Conservation (phyloP, 345 rosid genomes). For the Pistacia integerrima region DNA sequence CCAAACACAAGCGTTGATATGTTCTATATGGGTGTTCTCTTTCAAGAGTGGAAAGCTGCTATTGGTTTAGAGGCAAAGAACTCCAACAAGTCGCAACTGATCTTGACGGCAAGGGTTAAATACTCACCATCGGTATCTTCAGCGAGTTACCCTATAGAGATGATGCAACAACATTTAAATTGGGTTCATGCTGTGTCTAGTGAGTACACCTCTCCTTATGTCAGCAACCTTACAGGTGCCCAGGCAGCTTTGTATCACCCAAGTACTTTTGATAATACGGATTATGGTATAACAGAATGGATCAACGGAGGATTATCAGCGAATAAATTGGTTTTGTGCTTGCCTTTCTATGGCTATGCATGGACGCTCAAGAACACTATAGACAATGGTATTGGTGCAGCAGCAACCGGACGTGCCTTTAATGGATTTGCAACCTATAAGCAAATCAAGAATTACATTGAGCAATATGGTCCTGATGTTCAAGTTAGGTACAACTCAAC, state of each 20-base stretch:
- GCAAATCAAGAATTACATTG: constrained; percentile 17
- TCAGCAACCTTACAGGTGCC: background rate
- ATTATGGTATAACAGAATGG: constrained; percentile 12
- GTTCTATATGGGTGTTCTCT: background rate
- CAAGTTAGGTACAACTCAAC: constrained; percentile 29
- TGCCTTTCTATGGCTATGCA: constrained; percentile 15
- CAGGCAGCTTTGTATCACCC: constrained; percentile 31
- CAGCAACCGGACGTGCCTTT: constrained; percentile 14
- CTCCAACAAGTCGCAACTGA: constrained; percentile 8
- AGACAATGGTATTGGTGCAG: constrained; percentile 10
- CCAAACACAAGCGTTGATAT: background rate
- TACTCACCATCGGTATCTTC: background rate
- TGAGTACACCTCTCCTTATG: background rate
- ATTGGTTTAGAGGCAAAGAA: background rate
- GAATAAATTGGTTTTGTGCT: constrained; percentile 25
- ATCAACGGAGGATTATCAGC: constrained; percentile 16
- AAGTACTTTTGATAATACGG: background rate
- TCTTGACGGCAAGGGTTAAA: constrained; percentile 17
- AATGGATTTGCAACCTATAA: constrained; percentile 34
- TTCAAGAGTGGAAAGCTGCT: background rate
- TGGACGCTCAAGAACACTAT: constrained; percentile 5
- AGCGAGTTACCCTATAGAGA: constrained; percentile 14
- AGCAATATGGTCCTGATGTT: constrained; percentile 29
- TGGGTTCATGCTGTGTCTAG: background rate
- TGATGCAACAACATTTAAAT: background rate